Percentiles rank a stretch among this genome's conserved stretches.
Conservation (phyloP, 768 basidiomycete genomes). For the Cyclocybe aegerita region DNA sequence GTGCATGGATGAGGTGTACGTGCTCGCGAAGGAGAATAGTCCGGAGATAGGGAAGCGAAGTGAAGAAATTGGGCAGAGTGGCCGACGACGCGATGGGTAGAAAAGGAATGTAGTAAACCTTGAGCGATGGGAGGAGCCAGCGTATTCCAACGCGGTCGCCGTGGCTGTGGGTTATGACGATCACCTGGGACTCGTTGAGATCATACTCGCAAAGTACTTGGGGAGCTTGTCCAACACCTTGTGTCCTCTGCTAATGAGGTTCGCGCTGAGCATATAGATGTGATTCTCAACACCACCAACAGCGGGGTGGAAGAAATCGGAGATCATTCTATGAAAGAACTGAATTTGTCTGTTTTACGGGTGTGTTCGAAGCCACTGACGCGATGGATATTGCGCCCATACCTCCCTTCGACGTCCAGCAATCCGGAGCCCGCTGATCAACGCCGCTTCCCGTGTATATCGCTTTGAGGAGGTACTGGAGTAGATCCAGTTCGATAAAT, state of each 20-base stretch:
- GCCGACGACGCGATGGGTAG: slow-evolving; percentile 88
- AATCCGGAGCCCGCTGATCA: too few species aligned
- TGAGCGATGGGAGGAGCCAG: slow-evolving; percentile 83
- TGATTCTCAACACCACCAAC: slow-evolving; percentile 97
- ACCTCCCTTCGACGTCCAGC: slow-evolving; percentile 6
- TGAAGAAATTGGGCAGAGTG: slow-evolving; percentile 92
- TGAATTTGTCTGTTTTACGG: neutral
- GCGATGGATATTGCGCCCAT: slow-evolving; percentile 28
- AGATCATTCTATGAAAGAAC: slow-evolving; percentile 70
- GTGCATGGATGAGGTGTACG: slow-evolving; percentile 86
- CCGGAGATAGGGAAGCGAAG: slow-evolving; percentile 88
- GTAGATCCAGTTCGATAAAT: too few species aligned
- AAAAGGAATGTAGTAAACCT: slow-evolving; percentile 94
- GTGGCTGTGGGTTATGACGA: slow-evolving; percentile 93
- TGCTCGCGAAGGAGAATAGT: slow-evolving; percentile 85
- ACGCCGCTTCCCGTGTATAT: too few species aligned
- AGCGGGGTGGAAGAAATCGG: slow-evolving; percentile 93
- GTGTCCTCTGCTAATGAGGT: slow-evolving; percentile 81
- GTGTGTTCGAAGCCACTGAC: slow-evolving; percentile 7
- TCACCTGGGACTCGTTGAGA: slow-evolving; percentile 53
- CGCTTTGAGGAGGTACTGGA: too few species aligned
- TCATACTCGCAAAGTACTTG: slow-evolving; percentile 1
- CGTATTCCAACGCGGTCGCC: slow-evolving; percentile 84
- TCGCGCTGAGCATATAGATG: slow-evolving; percentile 88
- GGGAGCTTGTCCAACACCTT: slow-evolving; percentile 46